Percentiles rank a stretch among this genome's conserved stretches.
These are phyloP conservation scores for Murraya koenigii DNA, from an alignment of 345 rosid species.

Conservation along the genomic window DNA sequence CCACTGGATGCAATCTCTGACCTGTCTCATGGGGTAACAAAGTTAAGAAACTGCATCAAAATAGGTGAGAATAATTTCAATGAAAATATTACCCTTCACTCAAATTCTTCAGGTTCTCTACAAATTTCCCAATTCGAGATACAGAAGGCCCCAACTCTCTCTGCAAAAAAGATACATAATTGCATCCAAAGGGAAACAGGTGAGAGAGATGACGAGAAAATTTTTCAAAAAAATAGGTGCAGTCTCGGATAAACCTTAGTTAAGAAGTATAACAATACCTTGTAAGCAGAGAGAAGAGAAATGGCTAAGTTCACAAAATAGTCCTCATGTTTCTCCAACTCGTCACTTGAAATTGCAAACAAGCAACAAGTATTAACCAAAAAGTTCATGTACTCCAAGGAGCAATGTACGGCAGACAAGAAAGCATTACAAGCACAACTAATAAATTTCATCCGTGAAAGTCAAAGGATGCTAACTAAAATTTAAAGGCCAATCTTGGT, in stretches of 20 bases:
- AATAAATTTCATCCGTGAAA: neutral
- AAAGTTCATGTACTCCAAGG: neutral
- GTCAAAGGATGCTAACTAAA: neutral
- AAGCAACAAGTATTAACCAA: constrained; percentile 22
- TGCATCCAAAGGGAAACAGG: neutral
- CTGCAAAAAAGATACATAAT: constrained; percentile 38
- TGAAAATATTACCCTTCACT: constrained; percentile 51
- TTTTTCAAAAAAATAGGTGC: neutral
- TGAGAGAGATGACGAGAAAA: constrained; percentile 3
- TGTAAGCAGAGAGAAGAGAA: constrained; percentile 64
- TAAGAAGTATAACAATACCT: constrained; percentile 38
- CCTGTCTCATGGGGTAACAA: constrained; percentile 38
- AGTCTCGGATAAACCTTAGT: neutral
- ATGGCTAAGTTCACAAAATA: constrained; percentile 68
- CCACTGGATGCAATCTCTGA: constrained; percentile 41
- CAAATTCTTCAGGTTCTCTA: constrained; percentile 78
- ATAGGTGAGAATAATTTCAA: constrained; percentile 8
- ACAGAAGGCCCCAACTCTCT: constrained; percentile 76
- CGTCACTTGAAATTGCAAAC: constrained; percentile 55
- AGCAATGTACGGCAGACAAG: neutral
- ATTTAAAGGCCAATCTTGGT: neutral
- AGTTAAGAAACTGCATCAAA: constrained; percentile 21
- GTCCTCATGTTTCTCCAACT: constrained; percentile 79
- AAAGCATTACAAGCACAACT: constrained; percentile 1
- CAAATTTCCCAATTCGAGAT: constrained; percentile 68